These are phyloP conservation scores for Scenedesmus sp. DNA, from an alignment of 163 green algal genomes.

Conservation along the genomic window DNA sequence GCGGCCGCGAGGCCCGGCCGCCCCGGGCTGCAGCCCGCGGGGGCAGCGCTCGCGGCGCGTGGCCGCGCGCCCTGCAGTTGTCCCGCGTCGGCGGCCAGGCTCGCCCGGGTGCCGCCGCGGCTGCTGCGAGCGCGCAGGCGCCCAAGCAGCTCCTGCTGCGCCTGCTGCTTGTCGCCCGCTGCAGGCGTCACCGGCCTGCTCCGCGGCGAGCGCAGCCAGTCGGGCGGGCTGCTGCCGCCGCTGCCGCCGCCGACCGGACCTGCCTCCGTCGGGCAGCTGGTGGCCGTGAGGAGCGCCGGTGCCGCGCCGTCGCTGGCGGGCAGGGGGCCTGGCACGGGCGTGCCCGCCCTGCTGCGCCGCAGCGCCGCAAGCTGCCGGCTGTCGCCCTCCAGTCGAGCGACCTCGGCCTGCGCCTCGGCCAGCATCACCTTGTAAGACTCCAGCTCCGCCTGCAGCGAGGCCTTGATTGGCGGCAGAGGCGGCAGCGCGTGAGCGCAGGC, in stretches of 20 bases:
- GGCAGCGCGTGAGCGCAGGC: background rate
- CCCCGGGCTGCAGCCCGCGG: too few relatives aligned
- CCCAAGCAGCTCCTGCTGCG: background rate
- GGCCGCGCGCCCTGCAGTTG: background rate
- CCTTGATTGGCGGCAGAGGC: background rate
- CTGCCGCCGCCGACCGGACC: background rate
- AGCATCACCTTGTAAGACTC: constrained; percentile 24
- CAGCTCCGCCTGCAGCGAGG: constrained; percentile 8
- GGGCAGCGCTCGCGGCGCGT: too few relatives aligned
- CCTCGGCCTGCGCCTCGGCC: constrained; percentile 20
- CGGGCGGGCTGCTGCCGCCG: background rate
- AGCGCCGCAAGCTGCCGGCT: constrained; percentile 28
- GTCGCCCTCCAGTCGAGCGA: constrained; percentile 17
- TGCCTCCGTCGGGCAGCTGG: background rate
- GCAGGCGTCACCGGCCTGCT: background rate
- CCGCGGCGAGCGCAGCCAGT: background rate
- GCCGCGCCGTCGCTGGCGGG: background rate
- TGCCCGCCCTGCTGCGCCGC: constrained; percentile 1
- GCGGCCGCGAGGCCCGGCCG: too few relatives aligned
- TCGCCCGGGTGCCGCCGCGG: background rate
- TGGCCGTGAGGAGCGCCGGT: background rate
- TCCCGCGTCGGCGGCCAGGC: background rate
- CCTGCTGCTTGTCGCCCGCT: background rate
- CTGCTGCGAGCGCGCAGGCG: background rate
- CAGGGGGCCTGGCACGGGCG: background rate